Evolutionary conservation across 495 filamentous ascomycete genomes (phyloP).

Genomic region (Penicillium argentinense): DNA sequence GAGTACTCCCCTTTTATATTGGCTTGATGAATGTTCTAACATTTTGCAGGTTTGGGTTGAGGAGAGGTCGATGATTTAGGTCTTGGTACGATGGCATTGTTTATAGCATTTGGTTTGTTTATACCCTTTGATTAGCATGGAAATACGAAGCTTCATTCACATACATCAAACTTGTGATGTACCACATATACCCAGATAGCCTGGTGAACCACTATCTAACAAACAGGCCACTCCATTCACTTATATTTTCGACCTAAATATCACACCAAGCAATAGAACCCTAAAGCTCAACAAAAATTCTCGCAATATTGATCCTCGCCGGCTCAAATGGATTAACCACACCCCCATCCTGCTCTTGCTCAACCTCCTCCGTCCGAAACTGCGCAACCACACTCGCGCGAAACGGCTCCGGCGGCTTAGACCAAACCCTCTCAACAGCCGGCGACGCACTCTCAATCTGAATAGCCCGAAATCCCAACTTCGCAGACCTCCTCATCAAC

Average conservation of each 20-base stretch:
- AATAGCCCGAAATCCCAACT: conserved; percentile 32
- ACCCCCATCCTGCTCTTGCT: background rate
- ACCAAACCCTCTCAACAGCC: conserved; percentile 33
- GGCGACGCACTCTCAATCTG: conserved; percentile 35
- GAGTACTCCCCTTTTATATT: conserved; percentile 33
- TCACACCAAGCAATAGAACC: too few species aligned
- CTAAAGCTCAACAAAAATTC: background rate
- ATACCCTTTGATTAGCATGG: conserved; percentile 24
- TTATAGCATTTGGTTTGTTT: conserved; percentile 22
- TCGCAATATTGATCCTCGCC: background rate
- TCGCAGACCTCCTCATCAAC: conserved; percentile 34
- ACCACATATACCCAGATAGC: too few species aligned
- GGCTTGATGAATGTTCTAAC: too few species aligned
- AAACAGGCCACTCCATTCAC: too few species aligned
- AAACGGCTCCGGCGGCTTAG: conserved; percentile 36
- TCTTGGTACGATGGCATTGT: conserved; percentile 3
- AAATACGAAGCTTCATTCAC: too few species aligned
- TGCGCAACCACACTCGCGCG: conserved; percentile 1
- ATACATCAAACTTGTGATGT: too few species aligned
- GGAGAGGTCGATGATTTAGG: conserved; percentile 43
- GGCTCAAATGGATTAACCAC: background rate
- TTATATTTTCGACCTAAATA: too few species aligned
- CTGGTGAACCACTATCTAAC: too few species aligned
- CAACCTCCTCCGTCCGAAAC: background rate
- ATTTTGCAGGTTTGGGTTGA: conserved; percentile 70